These are phyloP conservation scores for Diaporthe australafricana DNA, from an alignment of 2,329 filamentous ascomycete species.

Conservation along the genomic window DNA sequence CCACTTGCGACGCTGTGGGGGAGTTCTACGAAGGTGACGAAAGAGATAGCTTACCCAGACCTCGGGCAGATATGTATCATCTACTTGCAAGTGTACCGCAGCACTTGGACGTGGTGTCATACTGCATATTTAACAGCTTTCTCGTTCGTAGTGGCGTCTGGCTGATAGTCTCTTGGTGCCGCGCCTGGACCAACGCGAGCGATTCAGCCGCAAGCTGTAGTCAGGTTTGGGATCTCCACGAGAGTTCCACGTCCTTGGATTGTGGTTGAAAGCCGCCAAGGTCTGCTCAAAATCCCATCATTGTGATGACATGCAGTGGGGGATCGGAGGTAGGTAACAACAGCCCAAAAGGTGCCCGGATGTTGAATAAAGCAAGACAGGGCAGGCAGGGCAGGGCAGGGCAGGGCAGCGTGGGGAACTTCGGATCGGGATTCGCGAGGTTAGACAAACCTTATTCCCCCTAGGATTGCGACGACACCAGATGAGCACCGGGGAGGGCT, in stretches of 20 bases:
- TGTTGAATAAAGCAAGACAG: neutral
- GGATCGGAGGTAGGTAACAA: neutral
- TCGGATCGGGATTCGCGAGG: neutral
- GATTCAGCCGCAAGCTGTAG: neutral
- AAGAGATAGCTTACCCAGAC: conserved; percentile 30
- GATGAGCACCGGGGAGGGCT: conserved; percentile 6
- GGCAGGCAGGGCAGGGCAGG: conserved; percentile 3
- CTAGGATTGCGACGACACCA: neutral
- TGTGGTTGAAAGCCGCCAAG: neutral
- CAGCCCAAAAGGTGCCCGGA: neutral
- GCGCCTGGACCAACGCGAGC: neutral
- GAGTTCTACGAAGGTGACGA: neutral
- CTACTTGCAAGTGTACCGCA: conserved; percentile 41
- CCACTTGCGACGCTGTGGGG: no score
- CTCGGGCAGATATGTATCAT: conserved; percentile 40
- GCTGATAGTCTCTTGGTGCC: neutral
- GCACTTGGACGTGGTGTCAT: conserved; percentile 37
- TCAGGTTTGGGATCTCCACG: neutral
- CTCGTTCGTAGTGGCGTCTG: neutral
- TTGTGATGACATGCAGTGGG: neutral
- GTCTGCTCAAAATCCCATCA: neutral
- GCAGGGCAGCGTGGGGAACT: neutral
- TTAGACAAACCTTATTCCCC: conserved; percentile 1
- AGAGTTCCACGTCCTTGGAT: neutral
- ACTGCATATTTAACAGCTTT: neutral